Base-by-base conservation (phyloP, 2,329 filamentous ascomycete genomes). In the Chrysosporium keratinophilum region DNA sequence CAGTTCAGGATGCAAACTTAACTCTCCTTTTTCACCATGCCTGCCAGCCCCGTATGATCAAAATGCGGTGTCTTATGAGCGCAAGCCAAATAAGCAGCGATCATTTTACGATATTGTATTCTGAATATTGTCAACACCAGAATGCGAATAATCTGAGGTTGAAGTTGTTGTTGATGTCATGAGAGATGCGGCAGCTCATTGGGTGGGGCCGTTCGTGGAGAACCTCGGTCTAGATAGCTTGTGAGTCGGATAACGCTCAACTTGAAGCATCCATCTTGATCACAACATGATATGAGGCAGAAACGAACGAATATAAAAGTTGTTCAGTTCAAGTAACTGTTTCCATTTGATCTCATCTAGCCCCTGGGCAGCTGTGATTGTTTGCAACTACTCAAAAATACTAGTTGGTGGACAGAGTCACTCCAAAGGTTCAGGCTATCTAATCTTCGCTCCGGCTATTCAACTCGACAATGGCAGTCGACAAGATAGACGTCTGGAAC, bases 401-500 rank as follows among this genome's bases (percentile, higher is more conserved):
- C 42, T 14, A n/a, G n/a, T n/a, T n/a, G n/a, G n/a, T 28, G 23
- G 23, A 28, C 23, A 28, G 11, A 12, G 35, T 37, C 35, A 37
- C n/a, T 37, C 35, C 35, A 37, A n/a, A 28, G 23, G 3, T 37
- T 4, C n/a, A 37, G 35, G 11, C 4, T 9, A 12, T 12, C 11
- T 3, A n/a, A 12, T n/a, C 10, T n/a, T 12, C n/a, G 10, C 35
- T 11, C 17, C 11, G 5, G 5, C 20, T 12, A 19, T 37, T 15
- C 17, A 10, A 19, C 19, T 37, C 40, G 15, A 46, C 11, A 11
- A 52, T 52, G 50, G 14, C 50, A 14, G 41, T 77, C 41, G 79
- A 84, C 65, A 85, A 85, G 65, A 78, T 91, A 58, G 67, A 69
- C 49, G 74, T 76, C 17, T 77, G 77, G 40, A 76, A 79, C 57